Evolutionary conservation across 2,329 filamentous ascomycete species (phyloP).

Genomic region (Ophiostoma sp.): DNA sequence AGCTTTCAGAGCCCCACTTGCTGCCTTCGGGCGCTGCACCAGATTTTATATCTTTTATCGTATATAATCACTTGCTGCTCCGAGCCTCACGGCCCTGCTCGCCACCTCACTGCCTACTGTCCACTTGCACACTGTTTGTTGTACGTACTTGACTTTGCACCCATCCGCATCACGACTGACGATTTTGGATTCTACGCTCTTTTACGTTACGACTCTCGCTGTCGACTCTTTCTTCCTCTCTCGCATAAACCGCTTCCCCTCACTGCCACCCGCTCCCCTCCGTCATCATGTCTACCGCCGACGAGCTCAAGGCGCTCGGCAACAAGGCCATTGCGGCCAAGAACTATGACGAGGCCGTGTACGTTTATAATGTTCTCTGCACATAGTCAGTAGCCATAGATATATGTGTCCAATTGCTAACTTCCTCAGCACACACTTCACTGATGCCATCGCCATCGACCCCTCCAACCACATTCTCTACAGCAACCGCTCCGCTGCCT

Average conservation of each 20-base stretch:
- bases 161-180: neutral
- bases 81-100: neutral
- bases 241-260: neutral
- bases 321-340: conserved; percentile 98
- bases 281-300: conserved; percentile 51
- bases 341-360: conserved; percentile 95
- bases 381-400: neutral
- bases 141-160: neutral
- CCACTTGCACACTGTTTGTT: neutral
- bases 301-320: conserved; percentile 90
- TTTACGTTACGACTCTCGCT: neutral
- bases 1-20: conserved; percentile 23
- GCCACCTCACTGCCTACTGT: neutral
- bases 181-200: conserved; percentile 8
- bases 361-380: conserved; percentile 36
- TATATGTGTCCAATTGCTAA: too few relatives aligned
- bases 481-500: conserved; percentile 86
- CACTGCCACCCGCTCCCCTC: neutral
- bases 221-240: neutral
- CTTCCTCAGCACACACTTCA: conserved; percentile 73
- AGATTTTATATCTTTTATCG: conserved; percentile 13
- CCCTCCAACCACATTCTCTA: conserved; percentile 92
- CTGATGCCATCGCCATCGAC: conserved; percentile 83
- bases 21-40: conserved; percentile 9
- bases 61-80: conserved; percentile 5